Evolutionary conservation across 352 stramenopile genomes (phyloP), one percentile per base, ranked within the genome.

Genomic region (Pythium vanterpoolii): DNA sequence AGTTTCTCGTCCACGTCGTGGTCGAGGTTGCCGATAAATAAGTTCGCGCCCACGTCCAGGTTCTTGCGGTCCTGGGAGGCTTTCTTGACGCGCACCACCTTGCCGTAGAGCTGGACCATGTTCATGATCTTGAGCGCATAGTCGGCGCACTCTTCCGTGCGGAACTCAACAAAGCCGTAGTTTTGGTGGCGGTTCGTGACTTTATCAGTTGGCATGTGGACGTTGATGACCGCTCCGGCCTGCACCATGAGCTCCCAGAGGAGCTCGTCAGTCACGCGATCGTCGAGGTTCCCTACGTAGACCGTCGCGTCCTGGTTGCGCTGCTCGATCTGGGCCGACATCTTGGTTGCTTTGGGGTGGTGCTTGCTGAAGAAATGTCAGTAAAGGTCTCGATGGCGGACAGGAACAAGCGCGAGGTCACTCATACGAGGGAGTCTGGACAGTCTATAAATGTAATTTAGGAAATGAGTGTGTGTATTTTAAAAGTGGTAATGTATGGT

Each of bases 141-240:
- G 49, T 99, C 98, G 39, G 96, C 97, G 73, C 98, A 98, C 48
- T 98, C 85, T 55, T 98, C 91, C 34, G 92, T 89, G 26, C 96
- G 78, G 74, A 99, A 99, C 83, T 99, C 98, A n/a, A 99, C 93
- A 74, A 99, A 99, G 31, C 95, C 98, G 69, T 98, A 99, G 52
- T 97, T 98, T 72, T 97, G 84, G 77, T 98, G 93, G 45, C 75
- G 66, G n/a, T 84, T 87, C 36, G 93, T 98, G 11, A 99, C 76
- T 78, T 99, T 99, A 72, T 99, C 98, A 56, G 97, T 97, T 24
- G 97, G 97, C 95, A 99, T 99, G 77, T 98, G 96, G 33, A 99
- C 96, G 62, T 97, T 98, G 61, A 96, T 89, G 36, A 99, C 93
- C n/a, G 90, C 89, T 14, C 96, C 97, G 19, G 97, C 95, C 69